phyloP scores from a whole-genome alignment of 2,329 filamentous ascomycete species.

The Aspergillus neotritici region DNA sequence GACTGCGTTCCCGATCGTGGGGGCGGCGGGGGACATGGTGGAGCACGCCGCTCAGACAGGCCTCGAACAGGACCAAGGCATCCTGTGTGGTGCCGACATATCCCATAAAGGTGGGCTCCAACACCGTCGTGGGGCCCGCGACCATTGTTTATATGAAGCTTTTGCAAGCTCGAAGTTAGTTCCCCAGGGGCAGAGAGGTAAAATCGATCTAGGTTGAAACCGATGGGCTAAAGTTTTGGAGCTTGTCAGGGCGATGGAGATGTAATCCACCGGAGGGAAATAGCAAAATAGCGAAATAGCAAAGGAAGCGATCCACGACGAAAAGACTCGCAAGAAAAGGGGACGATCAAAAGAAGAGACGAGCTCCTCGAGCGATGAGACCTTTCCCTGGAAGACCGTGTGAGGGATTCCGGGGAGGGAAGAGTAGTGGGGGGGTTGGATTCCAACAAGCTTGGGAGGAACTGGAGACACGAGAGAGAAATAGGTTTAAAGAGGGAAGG shows the following conservation, averaged over 20 bases:
- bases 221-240: conserved; percentile 17
- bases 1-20: conserved; percentile 73
- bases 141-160: conserved; percentile 30
- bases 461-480: too few species aligned
- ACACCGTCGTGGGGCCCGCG: conserved; percentile 42
- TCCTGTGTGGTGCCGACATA: conserved; percentile 66
- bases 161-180: conserved; percentile 16
- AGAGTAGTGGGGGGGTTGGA: too few species aligned
- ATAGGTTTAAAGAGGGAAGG: neutral
- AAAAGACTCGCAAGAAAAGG: too few species aligned
- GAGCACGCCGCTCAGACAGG: conserved; percentile 63
- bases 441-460: too few species aligned
- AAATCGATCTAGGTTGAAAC: conserved; percentile 18
- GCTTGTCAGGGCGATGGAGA: conserved; percentile 4
- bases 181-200: conserved; percentile 13
- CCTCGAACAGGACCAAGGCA: conserved; percentile 74
- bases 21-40: conserved; percentile 76
- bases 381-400: too few species aligned
- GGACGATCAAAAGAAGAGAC: too few species aligned
- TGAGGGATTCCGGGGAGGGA: too few species aligned
- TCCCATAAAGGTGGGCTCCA: conserved; percentile 62
- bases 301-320: too few species aligned
- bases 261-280: too few species aligned
- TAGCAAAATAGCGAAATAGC: too few species aligned
- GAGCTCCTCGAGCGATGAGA: too few species aligned